Evolutionary conservation across 2,329 filamentous ascomycete genomes (phyloP), one percentile per base, ranked within the genome.

Genomic region (Ophiostoma ulmi): DNA sequence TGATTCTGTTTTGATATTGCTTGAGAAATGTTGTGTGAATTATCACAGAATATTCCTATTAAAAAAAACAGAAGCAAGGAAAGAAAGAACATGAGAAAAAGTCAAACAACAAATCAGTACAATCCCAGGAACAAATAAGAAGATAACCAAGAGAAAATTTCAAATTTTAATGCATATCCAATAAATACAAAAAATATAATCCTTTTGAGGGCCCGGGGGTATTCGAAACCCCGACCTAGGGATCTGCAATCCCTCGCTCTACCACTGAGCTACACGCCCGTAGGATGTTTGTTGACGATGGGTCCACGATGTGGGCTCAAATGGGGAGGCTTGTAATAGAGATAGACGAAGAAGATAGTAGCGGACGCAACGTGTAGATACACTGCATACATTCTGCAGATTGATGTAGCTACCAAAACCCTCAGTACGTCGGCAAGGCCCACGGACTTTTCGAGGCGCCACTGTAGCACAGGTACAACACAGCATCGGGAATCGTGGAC

Each of bases 191-290:
- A 65, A 65, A 64, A 36, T 41, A 65, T 6, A 13, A n/a, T 64
- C 52, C 48, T 67, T 35, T 48, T 64, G 17, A 71, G 70, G 70
- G 39, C 70, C 70, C 52, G 70, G 52, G 70, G 70, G 70, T 71
- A 52, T 55, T 71, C 70, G 70, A 71, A 71, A 71, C 67, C 70
- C 70, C 52, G 67, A 69, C 67, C 67, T 71, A 71, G 70, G 70
- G 70, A 71, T 69, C 70, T 71, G 70, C 70, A 71, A 71, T 71
- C 70, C 70, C 70, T 71, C 70, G 70, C 70, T 71, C 70, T 71
- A 69, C 70, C 70, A 71, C 70, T 71, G 70, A 69, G 67, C 67
- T 69, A 71, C 70, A 69, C 67, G 67, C 39, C 70, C 70, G 67
- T 65, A 65, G 63, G 63, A 65, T n/a, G 36, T 22, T 65, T 65